Percentiles rank a stretch among this genome's conserved stretches.
phyloP scores from a whole-genome alignment of 495 filamentous ascomycete species.

The Beverwykella pulmonaria region DNA sequence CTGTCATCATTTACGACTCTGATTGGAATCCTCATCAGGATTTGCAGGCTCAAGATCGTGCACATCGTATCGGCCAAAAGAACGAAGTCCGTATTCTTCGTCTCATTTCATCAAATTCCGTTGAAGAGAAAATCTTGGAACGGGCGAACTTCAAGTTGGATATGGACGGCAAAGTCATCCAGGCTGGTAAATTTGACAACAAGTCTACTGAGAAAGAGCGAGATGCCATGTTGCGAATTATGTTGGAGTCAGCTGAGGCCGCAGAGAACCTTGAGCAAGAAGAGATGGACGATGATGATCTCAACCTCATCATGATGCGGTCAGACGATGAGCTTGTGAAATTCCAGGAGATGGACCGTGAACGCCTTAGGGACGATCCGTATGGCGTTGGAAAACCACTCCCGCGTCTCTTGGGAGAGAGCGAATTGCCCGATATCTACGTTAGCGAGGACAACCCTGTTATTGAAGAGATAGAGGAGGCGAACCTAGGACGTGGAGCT shows the following conservation, averaged over 20 bases:
- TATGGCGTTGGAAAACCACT: conserved; percentile 74
- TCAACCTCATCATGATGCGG: conserved; percentile 71
- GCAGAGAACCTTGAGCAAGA: conserved; percentile 84
- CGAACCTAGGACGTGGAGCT: conserved; percentile 79
- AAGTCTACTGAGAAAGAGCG: conserved; percentile 98
- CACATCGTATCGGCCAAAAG: conserved; percentile 99
- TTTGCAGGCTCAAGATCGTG: conserved; percentile 98
- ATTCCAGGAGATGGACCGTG: conserved; percentile 66
- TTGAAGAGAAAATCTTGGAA: conserved; percentile 98
- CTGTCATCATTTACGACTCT: conserved; percentile 98
- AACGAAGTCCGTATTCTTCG: conserved; percentile 97
- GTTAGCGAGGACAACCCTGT: conserved; percentile 81
- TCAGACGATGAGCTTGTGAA: conserved; percentile 46
- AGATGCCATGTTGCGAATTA: conserved; percentile 88
- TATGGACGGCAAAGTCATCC: conserved; percentile 99
- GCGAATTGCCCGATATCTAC: conserved; percentile 92
- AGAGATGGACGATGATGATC: conserved; percentile 89
- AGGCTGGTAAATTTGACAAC: conserved; percentile 98
- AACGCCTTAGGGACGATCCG: conserved; percentile 60
- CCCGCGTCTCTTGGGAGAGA: conserved; percentile 82
- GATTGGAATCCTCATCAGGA: conserved; percentile 99
- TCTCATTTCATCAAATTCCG: conserved; percentile 92
- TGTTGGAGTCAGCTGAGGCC: conserved; percentile 85
- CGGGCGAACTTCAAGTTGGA: conserved; percentile 96
- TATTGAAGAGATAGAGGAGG: conserved; percentile 70